A percentile compares a stretch with the other conserved stretches of the same genome.
These are phyloP conservation scores for Cryptomeria japonica DNA, from an alignment of 75 land plant genomes.

Conservation along the genomic window DNA sequence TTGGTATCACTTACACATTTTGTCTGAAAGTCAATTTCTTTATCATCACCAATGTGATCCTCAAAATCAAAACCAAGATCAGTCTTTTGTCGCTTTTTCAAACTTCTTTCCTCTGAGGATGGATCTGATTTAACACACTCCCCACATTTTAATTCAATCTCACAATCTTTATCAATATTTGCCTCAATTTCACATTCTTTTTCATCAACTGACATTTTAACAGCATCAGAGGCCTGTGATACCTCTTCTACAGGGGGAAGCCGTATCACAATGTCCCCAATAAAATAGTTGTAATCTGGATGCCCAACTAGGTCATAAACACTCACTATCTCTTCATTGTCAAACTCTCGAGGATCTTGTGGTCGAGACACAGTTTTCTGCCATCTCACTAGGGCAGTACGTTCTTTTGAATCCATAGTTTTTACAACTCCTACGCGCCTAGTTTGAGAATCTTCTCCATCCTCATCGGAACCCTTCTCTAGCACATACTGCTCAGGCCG, in stretches of 20 bases:
- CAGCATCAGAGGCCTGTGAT: constrained; percentile 17
- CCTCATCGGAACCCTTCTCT: constrained; percentile 78
- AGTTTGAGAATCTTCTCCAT: constrained; percentile 42
- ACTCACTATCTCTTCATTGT: constrained; percentile 85
- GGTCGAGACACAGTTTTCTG: constrained; percentile 65
- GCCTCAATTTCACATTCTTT: constrained; percentile 1
- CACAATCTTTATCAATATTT: constrained; percentile 8
- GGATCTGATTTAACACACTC: not conserved
- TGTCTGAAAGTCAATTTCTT: not conserved
- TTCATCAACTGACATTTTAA: not conserved
- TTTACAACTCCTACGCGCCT: constrained; percentile 82
- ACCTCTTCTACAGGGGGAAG: constrained; percentile 46
- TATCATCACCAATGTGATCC: constrained; percentile 3
- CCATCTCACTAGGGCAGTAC: constrained; percentile 90
- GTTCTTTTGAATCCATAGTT: constrained; percentile 90
- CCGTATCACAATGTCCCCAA: constrained; percentile 94
- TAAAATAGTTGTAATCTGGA: constrained; percentile 90
- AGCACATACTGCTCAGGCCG: constrained; percentile 93
- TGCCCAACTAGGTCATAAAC: constrained; percentile 95
- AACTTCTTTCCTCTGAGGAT: constrained; percentile 1
- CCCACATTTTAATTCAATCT: constrained; percentile 1
- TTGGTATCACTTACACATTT: constrained; percentile 5
- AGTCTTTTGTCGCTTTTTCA: constrained; percentile 4
- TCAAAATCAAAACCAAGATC: not conserved
- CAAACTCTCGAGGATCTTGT: constrained; percentile 73